These are phyloP conservation scores for Handroanthus guayacan DNA, from an alignment of 257 asterid species.

Conservation along the genomic window DNA sequence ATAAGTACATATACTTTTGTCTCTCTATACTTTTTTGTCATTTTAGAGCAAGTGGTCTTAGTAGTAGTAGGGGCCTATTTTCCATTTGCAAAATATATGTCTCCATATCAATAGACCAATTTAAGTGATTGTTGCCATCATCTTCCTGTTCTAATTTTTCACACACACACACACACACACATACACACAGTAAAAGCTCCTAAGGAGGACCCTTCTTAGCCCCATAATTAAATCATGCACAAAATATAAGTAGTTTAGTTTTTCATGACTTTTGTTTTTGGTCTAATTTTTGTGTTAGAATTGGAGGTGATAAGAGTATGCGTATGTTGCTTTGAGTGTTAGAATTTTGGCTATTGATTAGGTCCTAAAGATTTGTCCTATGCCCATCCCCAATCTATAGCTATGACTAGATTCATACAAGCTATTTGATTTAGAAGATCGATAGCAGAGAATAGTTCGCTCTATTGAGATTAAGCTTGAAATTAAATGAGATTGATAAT, in stretches of 20 bases:
- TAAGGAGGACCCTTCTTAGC: background rate
- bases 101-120: conserved; percentile 61
- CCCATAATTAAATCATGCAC: conserved; percentile 12
- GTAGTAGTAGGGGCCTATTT: conserved; percentile 48
- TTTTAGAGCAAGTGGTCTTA: conserved; percentile 35
- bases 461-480: too few relatives aligned
- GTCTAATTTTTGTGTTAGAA: too few relatives aligned
- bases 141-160: conserved; percentile 33
- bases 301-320: too few relatives aligned
- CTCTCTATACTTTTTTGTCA: background rate
- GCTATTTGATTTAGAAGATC: too few relatives aligned
- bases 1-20: conserved; percentile 24
- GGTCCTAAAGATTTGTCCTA: background rate
- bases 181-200: conserved; percentile 13
- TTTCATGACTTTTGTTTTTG: too few relatives aligned
- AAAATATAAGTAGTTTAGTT: too few relatives aligned
- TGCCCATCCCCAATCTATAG: background rate
- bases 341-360: background rate
- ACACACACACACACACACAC: conserved; percentile 8
- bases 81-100: conserved; percentile 45
- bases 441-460: too few relatives aligned
- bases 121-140: conserved; percentile 59
- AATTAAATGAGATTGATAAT: too few relatives aligned
- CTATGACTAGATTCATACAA: background rate
- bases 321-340: too few relatives aligned